Evolutionary conservation across 2,329 filamentous ascomycete species (phyloP), one percentile per base, ranked within the genome.

Genomic region (Rhinocladiella mackenziei): DNA sequence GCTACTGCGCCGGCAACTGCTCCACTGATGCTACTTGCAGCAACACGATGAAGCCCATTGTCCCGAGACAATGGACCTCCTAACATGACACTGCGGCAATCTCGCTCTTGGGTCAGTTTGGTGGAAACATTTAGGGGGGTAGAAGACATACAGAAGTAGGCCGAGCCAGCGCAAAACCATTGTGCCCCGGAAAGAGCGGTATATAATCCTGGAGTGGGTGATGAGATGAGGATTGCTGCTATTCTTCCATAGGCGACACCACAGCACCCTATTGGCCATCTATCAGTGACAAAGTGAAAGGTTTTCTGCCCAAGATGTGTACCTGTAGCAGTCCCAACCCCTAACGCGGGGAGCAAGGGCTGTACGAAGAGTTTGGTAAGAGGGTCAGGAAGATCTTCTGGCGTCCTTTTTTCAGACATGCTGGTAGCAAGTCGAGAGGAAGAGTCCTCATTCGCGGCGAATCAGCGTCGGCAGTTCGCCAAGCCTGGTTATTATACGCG

Each of bases 161-260:
- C 84, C 34, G 77, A 79, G 25, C 87, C 87, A 28, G 94, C 74
- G 30, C 78, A 75, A 64, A 87, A 87, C 78, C 86, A 95, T 67
- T 94, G 88, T 29, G 86, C 71, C 13, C 86, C 84, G 15, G 83
- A 81, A 26, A 82, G 75, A 9, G 83, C 56, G 0, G 86, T 83
- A 66, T 88, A 91, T 5, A 91, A 65, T 2, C 80, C 62, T 3
- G 77, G 74, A 3, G 86, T 82, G 10, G 76, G 78, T 15, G 71
- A 74, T 13, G 83, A 83, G 45, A 80, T 76, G 35, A 89, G 64
- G 34, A 94, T 83, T 19, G 87, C 89, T 25, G 77, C 75, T 37
- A 83, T 76, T 39, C 84, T 81, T 25, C 84, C 84, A 39, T 79
- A 71, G 20, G 85, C 61, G 18, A 83, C 62, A 22, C 85, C 85